Evolutionary conservation across 1,284 basidiomycete species (phyloP), one percentile per base, ranked within the genome.

Genomic region (Pulveroboletus sp.): DNA sequence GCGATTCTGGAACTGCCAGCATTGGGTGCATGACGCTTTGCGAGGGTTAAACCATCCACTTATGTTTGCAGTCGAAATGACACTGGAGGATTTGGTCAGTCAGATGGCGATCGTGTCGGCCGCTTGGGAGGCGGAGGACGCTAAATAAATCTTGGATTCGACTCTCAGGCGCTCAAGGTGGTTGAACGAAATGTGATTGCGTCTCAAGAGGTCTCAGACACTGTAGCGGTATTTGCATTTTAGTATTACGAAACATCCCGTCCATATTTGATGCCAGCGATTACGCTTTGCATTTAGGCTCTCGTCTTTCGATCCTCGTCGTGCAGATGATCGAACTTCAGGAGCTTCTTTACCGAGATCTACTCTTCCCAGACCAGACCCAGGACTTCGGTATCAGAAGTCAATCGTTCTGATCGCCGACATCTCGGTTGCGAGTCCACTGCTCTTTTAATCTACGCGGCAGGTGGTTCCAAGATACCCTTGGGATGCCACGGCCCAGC

Each of bases 101-200:
- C 60, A 62, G 25, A 64, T 64, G 62, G 35, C 39, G 8, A 18
- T 62, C 35, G 58, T 52, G 11, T 38, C 22, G 11, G 14, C 26
- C 0, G 52, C 46, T 38, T 63, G 58, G 60, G 51, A 57, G 14
- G 7, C 2, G n/a, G 40, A n/a, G 22, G 14, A 44, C 12, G 14
- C 5, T 40, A 35, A 43, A 17, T 55, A 14, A 43, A 22, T 20
- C 1, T 3, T 42, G 26, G 36, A 7, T 17, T 2, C 12, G 2
- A 10, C 7, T n/a, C 2, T 11, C 6, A n/a, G 18, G 15, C 17
- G 15, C 28, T 29, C 54, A 44, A 24, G 4, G 20, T 14, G 11
- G 18, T 20, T 7, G 29, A 35, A 22, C 11, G 6, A 15, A 25
- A 26, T 22, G 22, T 26, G 18, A 11, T 25, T n/a, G 2, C 22